Base-by-base conservation (phyloP, 2,329 filamentous ascomycete species). In the Curvularia hawaiiensis region DNA sequence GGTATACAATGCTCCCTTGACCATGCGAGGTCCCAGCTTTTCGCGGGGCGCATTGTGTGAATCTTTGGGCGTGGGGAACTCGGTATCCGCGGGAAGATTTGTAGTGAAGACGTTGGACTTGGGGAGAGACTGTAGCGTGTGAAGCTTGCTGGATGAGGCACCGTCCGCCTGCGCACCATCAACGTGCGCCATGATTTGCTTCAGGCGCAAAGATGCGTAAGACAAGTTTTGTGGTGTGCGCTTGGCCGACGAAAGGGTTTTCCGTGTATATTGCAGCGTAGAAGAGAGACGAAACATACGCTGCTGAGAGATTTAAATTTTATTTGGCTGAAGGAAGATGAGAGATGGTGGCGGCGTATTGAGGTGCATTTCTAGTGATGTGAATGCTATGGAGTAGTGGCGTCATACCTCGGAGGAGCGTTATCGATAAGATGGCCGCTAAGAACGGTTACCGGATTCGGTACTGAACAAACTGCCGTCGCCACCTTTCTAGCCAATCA, bases 1-100 rank as follows among this genome's bases (percentile, higher is more conserved):
- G 9, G 93, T 96, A 78, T 91, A 99, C 50, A 94, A 79, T 4
- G 95, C 94, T 58, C 88, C 86, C 72, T 89, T 91, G 40, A 99
- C 95, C 75, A 92, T 83, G 48, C 93, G 89, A 16, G 95, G 94
- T 0, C 85, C 84, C 48, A 98, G 88, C 35, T 88, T 80, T 55
- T 89, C 84, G 68, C 94, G 87, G 1, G 92, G 89, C 0, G 91
- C 92, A 65, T 86, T 84, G 76, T 98, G 91, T 0, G 94, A 97
- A 58, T 84, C 84, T 59, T 87, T 84, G 0, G 95, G 92, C 0
- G 92, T 96, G 16, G 92, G 88, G 72, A 90, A 97, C 28, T 85
- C 78, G 11, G 88, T 77, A 72, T 99, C 95, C 9, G 92, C 78
- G 3, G 93, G 91, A 4, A 97, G 80, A 50, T 84, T 85, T 3